phyloP scores from a whole-genome alignment of 2,329 filamentous ascomycete genomes.

The Thermothelomyces thermophilus region DNA sequence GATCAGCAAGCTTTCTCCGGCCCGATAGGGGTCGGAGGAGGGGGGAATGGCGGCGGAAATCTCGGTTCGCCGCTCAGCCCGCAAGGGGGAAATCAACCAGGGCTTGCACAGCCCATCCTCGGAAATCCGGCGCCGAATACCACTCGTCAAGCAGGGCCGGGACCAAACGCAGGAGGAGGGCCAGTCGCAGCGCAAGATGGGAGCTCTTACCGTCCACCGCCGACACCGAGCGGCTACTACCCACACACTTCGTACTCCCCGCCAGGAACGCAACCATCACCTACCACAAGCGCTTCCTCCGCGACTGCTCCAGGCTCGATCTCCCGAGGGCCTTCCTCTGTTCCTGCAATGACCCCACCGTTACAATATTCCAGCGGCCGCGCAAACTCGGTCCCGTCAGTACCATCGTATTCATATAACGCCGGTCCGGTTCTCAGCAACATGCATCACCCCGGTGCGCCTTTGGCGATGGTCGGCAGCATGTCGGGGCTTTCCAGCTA shows the following conservation, averaged over 20 bases:
- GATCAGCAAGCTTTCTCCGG: slow-evolving; percentile 60
- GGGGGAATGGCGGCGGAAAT: slow-evolving; percentile 35
- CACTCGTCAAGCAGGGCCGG: slow-evolving; percentile 14
- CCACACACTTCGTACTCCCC: slow-evolving; percentile 31
- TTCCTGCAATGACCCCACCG: slow-evolving; percentile 29
- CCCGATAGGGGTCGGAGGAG: slow-evolving; percentile 40
- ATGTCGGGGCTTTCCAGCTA: slow-evolving; percentile 6
- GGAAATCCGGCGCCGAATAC: slow-evolving; percentile 6
- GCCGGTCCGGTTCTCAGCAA: slow-evolving; percentile 25
- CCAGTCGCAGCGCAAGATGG: slow-evolving; percentile 8
- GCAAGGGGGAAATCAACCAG: slow-evolving; percentile 4
- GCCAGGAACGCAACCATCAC: slow-evolving; percentile 13
- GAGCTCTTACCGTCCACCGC: slow-evolving; percentile 8
- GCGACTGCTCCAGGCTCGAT: slow-evolving; percentile 9
- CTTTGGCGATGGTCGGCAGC: slow-evolving; percentile 55
- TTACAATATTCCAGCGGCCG: slow-evolving; percentile 25
- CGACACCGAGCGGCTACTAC: slow-evolving; percentile 15
- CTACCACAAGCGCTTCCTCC: slow-evolving; percentile 7
- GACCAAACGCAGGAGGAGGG: slow-evolving; percentile 23
- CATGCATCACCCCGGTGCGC: slow-evolving; percentile 32
- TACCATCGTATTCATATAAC: slow-evolving; percentile 28
- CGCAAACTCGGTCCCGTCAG: slow-evolving; percentile 27
- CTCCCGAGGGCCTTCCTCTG: slow-evolving; percentile 7
- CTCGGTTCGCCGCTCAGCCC: slow-evolving; percentile 26
- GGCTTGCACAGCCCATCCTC: slow-evolving; percentile 18